These are phyloP conservation scores for Silene coronaria DNA, from an alignment of 179 eudicot species.

Conservation along the genomic window DNA sequence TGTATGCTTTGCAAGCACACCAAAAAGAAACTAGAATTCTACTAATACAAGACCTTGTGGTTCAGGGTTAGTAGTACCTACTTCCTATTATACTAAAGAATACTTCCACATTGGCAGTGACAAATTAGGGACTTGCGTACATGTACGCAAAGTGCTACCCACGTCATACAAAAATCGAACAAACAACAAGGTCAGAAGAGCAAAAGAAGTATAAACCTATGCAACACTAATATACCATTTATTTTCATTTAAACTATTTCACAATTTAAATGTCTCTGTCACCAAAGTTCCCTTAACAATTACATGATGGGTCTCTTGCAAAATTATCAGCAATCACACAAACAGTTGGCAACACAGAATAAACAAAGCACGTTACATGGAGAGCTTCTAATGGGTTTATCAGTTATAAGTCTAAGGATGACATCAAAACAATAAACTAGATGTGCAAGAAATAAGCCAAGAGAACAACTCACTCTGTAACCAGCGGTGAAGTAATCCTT, in stretches of 20 bases:
- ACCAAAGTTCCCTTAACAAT: not conserved
- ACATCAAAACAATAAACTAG: not conserved
- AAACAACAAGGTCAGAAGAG: not conserved
- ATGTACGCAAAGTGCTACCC: not conserved
- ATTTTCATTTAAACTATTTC: not conserved
- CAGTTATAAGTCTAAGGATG: not conserved
- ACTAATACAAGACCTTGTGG: not conserved
- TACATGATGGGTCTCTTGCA: slow-evolving; percentile 8
- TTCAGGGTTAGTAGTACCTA: not conserved
- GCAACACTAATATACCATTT: not conserved
- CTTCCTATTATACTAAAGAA: not conserved
- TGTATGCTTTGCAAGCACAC: slow-evolving; percentile 7
- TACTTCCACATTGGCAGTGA: not conserved
- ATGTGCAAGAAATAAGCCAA: slow-evolving; percentile 1
- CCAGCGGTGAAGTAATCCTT: slow-evolving; percentile 96
- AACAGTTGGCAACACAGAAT: not conserved
- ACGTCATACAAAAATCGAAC: not conserved
- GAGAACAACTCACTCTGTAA: slow-evolving; percentile 64
- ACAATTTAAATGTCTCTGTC: not conserved
- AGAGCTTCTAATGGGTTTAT: slow-evolving; percentile 4
- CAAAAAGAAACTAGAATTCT: slow-evolving; percentile 1
- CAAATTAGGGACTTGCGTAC: not conserved
- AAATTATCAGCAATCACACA: slow-evolving; percentile 7
- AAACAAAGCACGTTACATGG: not conserved
- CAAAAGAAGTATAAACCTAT: not conserved